phyloP scores from a whole-genome alignment of 1,139 yeast species.

The Nakaseomyces delphensis region DNA sequence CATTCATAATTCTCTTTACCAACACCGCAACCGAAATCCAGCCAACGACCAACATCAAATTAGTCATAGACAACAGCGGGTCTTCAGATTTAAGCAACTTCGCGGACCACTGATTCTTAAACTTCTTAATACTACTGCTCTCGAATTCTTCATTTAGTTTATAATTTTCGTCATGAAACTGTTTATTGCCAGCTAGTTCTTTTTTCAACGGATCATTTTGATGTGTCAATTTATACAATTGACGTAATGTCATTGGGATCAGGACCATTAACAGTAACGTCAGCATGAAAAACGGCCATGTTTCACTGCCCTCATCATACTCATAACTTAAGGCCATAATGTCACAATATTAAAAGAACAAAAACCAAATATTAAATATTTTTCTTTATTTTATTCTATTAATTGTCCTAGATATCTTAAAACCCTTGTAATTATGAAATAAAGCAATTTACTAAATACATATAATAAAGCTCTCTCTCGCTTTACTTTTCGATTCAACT shows the following conservation, averaged over 20 bases:
- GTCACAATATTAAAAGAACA: not conserved
- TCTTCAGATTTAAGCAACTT: not conserved
- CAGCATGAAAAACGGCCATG: conserved; percentile 90
- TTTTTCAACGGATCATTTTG: conserved; percentile 10
- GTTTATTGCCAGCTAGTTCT: conserved; percentile 13
- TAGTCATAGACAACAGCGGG: not conserved
- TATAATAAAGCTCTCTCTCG: no score
- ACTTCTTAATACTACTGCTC: conserved; percentile 36
- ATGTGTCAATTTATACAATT: conserved; percentile 29
- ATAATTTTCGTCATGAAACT: conserved; percentile 12
- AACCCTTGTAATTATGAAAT: no score
- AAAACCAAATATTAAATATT: no score
- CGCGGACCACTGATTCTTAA: conserved; percentile 32
- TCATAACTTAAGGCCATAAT: conserved; percentile 41
- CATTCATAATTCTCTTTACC: conserved; percentile 40
- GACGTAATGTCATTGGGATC: conserved; percentile 57
- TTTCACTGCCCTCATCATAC: conserved; percentile 86
- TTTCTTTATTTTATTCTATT: no score
- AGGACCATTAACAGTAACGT: conserved; percentile 61
- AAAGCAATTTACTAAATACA: no score
- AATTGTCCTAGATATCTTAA: no score
- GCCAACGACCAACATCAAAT: conserved; percentile 43
- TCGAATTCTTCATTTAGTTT: conserved; percentile 30
- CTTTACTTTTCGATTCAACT: no score
- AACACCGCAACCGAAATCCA: conserved; percentile 56